Evolutionary conservation across 1,284 basidiomycete genomes (phyloP).

Genomic region (Rugosomyces carneus): DNA sequence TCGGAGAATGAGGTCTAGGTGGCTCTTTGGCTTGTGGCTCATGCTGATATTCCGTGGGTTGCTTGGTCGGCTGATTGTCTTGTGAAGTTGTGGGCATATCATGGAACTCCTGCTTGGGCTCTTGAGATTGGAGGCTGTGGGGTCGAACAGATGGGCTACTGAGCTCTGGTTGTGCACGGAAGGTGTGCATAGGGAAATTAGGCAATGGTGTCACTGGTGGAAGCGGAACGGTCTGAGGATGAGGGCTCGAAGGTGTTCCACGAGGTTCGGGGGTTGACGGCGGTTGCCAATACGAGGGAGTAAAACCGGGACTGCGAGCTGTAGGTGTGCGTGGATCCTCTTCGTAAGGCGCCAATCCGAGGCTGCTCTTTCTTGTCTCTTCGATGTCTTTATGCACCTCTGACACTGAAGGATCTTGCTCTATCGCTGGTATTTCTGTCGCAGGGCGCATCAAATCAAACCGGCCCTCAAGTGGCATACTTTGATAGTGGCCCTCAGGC

Average conservation of each 20-base stretch:
- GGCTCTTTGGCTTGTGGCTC: slow-evolving; percentile 19
- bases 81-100: slow-evolving; percentile 11
- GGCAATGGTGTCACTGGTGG: slow-evolving; percentile 32
- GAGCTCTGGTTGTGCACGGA: slow-evolving; percentile 4
- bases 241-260: slow-evolving; percentile 41
- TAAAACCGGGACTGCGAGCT: slow-evolving; percentile 11
- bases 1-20: slow-evolving; percentile 50
- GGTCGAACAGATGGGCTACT: slow-evolving; percentile 14
- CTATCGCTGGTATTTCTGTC: slow-evolving; percentile 23
- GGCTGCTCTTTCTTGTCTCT: slow-evolving; percentile 2
- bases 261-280: slow-evolving; percentile 53
- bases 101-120: slow-evolving; percentile 8
- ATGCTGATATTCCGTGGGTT: slow-evolving; percentile 11
- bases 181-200: slow-evolving; percentile 15
- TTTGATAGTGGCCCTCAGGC: slow-evolving; percentile 60
- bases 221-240: slow-evolving; percentile 31
- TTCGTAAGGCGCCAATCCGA: slow-evolving; percentile 1
- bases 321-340: slow-evolving; percentile 16
- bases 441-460: slow-evolving; percentile 75
- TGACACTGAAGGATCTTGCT: slow-evolving; percentile 7
- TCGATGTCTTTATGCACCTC: not conserved
- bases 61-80: slow-evolving; percentile 2
- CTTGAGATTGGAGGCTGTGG: slow-evolving; percentile 4
- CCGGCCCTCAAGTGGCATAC: slow-evolving; percentile 80
- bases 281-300: slow-evolving; percentile 27